Conservation (phyloP, 257 asterid species). For the Ilex aquifolium region DNA sequence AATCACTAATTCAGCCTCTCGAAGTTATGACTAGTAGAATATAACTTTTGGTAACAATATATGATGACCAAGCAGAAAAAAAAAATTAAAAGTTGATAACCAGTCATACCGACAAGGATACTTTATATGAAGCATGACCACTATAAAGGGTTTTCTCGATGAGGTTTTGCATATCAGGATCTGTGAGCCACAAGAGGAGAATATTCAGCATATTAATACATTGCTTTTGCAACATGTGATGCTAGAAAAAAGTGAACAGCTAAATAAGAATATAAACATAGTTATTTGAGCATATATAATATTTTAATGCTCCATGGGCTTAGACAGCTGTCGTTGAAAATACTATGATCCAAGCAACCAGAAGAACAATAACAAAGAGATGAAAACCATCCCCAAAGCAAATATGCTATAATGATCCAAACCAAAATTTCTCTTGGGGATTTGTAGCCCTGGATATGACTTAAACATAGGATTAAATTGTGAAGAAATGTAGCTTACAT, state of each 20-base stretch:
- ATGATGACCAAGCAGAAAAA: constrained; percentile 5
- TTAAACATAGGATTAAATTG: too few relatives aligned
- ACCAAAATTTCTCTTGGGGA: too few relatives aligned
- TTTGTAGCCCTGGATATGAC: too few relatives aligned
- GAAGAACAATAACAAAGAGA: neutral
- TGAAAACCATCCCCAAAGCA: too few relatives aligned
- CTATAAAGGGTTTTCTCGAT: constrained; percentile 58
- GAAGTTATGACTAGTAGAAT: neutral
- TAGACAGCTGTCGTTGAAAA: neutral
- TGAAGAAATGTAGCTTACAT: too few relatives aligned
- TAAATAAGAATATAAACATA: neutral
- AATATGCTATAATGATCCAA: too few relatives aligned
- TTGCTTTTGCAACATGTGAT: constrained; percentile 5
- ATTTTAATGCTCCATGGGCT: neutral
- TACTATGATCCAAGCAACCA: neutral
- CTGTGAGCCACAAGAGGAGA: constrained; percentile 36
- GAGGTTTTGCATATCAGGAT: constrained; percentile 68
- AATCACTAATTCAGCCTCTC: constrained; percentile 12
- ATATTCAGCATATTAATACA: constrained; percentile 7
- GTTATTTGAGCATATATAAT: neutral
- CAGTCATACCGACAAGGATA: constrained; percentile 66
- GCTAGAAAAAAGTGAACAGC: constrained; percentile 5
- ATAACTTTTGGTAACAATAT: constrained; percentile 4
- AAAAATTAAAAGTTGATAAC: neutral
- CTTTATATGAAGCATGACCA: constrained; percentile 81